phyloP scores from a whole-genome alignment of 192 early-diverging fungal species.

The Coemansia sp. region DNA sequence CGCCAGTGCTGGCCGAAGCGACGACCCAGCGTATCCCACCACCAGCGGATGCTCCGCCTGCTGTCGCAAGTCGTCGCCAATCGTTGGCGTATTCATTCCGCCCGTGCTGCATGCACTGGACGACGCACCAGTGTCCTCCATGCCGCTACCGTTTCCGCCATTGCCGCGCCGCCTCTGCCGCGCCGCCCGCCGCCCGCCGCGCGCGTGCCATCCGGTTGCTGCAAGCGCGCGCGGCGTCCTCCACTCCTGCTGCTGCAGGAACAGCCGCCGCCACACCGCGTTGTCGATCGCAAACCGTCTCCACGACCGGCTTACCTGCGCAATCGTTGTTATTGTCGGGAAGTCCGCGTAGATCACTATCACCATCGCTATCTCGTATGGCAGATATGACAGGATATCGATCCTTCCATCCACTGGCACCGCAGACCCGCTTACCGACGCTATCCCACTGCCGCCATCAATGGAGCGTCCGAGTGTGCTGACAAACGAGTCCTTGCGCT shows the following conservation, averaged over 20 bases:
- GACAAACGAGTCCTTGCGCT: conserved; percentile 53
- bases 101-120: conserved; percentile 17
- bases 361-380: conserved; percentile 70
- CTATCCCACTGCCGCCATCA: background rate
- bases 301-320: conserved; percentile 69
- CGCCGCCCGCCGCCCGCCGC: background rate
- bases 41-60: conserved; percentile 20
- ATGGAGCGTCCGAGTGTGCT: conserved; percentile 19
- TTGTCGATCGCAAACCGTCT: conserved; percentile 66
- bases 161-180: background rate
- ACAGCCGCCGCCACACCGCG: conserved; percentile 72
- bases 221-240: conserved; percentile 39
- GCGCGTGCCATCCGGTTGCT: conserved; percentile 14
- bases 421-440: background rate
- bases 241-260: conserved; percentile 59
- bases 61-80: conserved; percentile 25
- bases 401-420: conserved; percentile 16
- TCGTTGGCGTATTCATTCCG: conserved; percentile 29
- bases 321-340: conserved; percentile 61
- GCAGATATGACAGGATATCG: conserved; percentile 68
- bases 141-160: background rate
- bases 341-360: conserved; percentile 67
- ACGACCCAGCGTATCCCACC: conserved; percentile 36
- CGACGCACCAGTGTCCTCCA: background rate
- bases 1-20: conserved; percentile 41